Evolutionary conservation across 306 rosid species (phyloP), one percentile per base, ranked within the genome.

Genomic region (Delonix regia): DNA sequence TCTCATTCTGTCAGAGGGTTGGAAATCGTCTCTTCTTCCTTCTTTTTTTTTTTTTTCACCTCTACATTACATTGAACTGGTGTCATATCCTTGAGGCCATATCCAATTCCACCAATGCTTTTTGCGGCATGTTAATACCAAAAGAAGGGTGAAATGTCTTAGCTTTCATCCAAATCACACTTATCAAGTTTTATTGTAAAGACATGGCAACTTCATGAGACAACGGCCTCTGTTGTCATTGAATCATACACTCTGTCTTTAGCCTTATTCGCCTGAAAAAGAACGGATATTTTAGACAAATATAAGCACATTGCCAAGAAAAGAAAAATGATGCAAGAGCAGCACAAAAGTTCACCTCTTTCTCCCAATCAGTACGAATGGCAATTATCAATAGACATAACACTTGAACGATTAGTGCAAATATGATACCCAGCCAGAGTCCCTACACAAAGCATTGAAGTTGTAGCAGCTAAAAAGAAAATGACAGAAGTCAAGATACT

Each of bases 381-480:
- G 91, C 77, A 14, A 89, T 85, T 38, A 52, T 83, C 0, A 86
- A 21, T 41, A 90, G 86, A 51, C 82, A 87, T 28, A 71, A 61
- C 25, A 80, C 84, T 86, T 93, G 97, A 44, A 93, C 89, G n/a
- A 68, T 0, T 3, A 93, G 90, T 36, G 94, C 97, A 42, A 85
- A 87, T 72, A 93, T 78, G 72, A 91, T 85, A 22, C 98, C 98
- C 57, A 85, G 65, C 98, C 98, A 91, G 38, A 91, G 93, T 67
- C 98, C 97, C 94, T 91, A 14, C 9, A 53, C 63, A 63, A 77
- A n/a, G n/a, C 21, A 18, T 52, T 10, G 53, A 59, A 69, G 28
- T 73, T 16, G 51, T 60, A 59, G 28, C 19, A 12, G 4, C 1
- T 49, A 61, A 25, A 1, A 57, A 68, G 38, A 64, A 71, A 28